phyloP scores from a whole-genome alignment of 2,329 filamentous ascomycete genomes.

The Penicillium sp. region DNA sequence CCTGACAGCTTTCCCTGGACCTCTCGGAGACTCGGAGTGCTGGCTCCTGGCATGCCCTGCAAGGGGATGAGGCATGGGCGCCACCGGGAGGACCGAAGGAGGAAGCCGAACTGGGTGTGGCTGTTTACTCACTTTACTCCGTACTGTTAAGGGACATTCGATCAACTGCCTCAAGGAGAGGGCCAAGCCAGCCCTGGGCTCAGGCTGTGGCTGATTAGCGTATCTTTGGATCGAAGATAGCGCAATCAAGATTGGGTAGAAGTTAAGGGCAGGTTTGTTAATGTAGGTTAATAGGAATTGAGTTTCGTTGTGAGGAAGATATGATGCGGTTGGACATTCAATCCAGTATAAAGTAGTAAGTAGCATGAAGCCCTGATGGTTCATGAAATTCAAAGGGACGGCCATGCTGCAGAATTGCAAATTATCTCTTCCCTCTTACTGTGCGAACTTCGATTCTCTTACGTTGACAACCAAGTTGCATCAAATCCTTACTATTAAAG shows the following conservation, averaged over 20 bases:
- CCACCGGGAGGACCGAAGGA: slow-evolving; percentile 21
- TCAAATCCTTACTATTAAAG: background rate
- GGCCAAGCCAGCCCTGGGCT: background rate
- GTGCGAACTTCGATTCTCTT: no score
- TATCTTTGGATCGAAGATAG: background rate
- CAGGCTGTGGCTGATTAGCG: background rate
- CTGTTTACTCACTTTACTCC: background rate
- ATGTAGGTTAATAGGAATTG: background rate
- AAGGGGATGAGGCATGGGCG: background rate
- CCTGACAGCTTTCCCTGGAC: background rate
- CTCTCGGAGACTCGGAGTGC: background rate
- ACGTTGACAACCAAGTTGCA: no score
- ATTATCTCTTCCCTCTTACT: no score
- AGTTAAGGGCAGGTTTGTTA: background rate
- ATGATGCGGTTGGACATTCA: no score
- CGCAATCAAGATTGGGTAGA: background rate
- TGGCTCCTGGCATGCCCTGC: background rate
- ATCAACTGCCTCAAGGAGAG: slow-evolving; percentile 15
- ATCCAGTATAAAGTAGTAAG: no score
- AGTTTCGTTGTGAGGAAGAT: background rate
- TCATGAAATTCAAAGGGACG: no score
- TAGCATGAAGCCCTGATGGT: no score
- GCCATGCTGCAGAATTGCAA: no score
- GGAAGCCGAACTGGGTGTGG: slow-evolving; percentile 18
- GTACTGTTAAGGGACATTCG: slow-evolving; percentile 6